Percentiles rank a stretch among this genome's conserved stretches.
phyloP scores from a whole-genome alignment of 2,329 filamentous ascomycete species.

The Dissoconium aciculare region DNA sequence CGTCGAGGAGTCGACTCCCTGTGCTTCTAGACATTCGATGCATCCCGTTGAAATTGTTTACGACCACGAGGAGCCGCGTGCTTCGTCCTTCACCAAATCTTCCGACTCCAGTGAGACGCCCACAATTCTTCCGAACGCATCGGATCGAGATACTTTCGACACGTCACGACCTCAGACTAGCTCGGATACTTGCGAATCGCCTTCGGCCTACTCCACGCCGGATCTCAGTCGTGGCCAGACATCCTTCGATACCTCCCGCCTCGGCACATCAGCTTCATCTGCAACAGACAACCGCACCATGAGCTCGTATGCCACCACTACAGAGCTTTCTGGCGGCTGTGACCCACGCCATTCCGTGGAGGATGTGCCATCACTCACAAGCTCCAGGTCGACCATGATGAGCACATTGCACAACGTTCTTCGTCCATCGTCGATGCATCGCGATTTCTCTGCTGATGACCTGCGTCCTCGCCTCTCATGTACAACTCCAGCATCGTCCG shows the following conservation, averaged over 20 bases:
- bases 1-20: conserved; percentile 23
- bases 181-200: conserved; percentile 45
- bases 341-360: conserved; percentile 60
- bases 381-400: conserved; percentile 62
- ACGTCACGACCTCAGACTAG: conserved; percentile 39
- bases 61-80: conserved; percentile 34
- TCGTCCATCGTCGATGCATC: conserved; percentile 26
- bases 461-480: neutral
- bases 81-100: conserved; percentile 35
- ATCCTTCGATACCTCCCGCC: conserved; percentile 52
- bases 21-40: conserved; percentile 20
- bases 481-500: no score
- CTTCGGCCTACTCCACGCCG: conserved; percentile 47
- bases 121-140: conserved; percentile 22
- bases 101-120: conserved; percentile 34
- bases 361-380: conserved; percentile 60
- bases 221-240: conserved; percentile 47
- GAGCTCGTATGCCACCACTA: conserved; percentile 52
- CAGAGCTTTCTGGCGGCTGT: conserved; percentile 24
- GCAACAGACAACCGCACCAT: conserved; percentile 54
- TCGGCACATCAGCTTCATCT: conserved; percentile 63
- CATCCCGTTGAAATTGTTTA: conserved; percentile 29
- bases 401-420: conserved; percentile 44
- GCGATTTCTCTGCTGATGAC: conserved; percentile 19
- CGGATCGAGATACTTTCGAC: conserved; percentile 28